These are phyloP conservation scores for Thermoascus crustaceus DNA, from an alignment of 2,329 filamentous ascomycete species.

Conservation along the genomic window DNA sequence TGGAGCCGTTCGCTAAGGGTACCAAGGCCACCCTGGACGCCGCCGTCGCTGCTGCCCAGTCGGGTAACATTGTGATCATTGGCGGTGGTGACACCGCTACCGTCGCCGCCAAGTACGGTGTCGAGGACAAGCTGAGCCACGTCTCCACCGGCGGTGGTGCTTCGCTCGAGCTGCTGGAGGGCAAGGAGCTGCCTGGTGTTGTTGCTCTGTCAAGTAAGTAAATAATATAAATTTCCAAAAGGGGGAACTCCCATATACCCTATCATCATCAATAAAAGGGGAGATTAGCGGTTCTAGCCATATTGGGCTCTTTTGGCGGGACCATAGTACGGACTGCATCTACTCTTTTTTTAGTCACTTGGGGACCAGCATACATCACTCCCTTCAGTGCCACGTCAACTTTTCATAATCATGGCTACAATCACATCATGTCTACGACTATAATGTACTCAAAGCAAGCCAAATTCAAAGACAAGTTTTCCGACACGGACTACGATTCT, in stretches of 20 bases:
- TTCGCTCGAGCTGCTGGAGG: slow-evolving; percentile 90
- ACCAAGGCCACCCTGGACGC: slow-evolving; percentile 90
- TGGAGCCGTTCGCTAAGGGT: slow-evolving; percentile 84
- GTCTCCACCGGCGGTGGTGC: slow-evolving; percentile 96
- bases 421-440: background rate
- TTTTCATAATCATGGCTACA: too few relatives aligned
- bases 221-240: slow-evolving; percentile 8
- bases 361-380: too few relatives aligned
- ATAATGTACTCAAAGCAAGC: background rate
- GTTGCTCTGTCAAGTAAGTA: slow-evolving; percentile 74
- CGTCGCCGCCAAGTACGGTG: slow-evolving; percentile 92
- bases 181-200: slow-evolving; percentile 94
- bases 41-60: slow-evolving; percentile 69
- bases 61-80: slow-evolving; percentile 94
- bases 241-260: background rate
- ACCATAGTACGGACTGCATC: too few relatives aligned
- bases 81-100: slow-evolving; percentile 97
- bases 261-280: slow-evolving; percentile 1
- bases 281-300: too few relatives aligned
- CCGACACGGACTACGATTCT: background rate
- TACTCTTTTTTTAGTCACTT: too few relatives aligned
- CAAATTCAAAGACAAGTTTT: background rate
- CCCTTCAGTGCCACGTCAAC: too few relatives aligned
- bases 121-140: slow-evolving; percentile 95
- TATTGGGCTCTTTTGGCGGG: too few relatives aligned